These are phyloP conservation scores for Neonectria faginata DNA, from an alignment of 2,329 filamentous ascomycete species.

Conservation along the genomic window DNA sequence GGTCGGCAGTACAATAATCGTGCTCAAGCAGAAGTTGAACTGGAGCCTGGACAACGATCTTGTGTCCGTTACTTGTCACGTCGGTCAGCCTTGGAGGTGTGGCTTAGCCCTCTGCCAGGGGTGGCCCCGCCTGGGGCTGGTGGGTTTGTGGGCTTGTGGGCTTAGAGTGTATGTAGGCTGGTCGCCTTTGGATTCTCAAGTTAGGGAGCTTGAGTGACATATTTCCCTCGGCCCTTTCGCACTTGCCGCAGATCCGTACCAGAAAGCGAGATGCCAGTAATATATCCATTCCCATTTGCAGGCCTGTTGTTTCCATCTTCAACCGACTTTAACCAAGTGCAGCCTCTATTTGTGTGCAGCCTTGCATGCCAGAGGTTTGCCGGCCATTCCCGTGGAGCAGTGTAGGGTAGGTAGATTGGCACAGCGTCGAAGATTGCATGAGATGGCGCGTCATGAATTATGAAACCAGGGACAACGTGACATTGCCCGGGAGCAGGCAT, in stretches of 20 bases:
- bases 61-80: slow-evolving; percentile 42
- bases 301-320: not conserved
- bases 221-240: not conserved
- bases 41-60: slow-evolving; percentile 45
- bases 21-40: slow-evolving; percentile 40
- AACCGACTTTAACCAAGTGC: not conserved
- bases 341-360: not conserved
- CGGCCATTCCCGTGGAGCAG: not conserved
- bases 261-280: not conserved
- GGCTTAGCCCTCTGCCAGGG: slow-evolving; percentile 42
- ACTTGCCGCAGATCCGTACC: not conserved
- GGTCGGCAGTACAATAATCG: slow-evolving; percentile 31
- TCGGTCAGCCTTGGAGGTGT: slow-evolving; percentile 49
- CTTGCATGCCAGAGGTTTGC: slow-evolving; percentile 9
- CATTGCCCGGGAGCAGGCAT: not conserved
- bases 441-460: slow-evolving; percentile 3
- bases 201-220: slow-evolving; percentile 38
- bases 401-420: slow-evolving; percentile 10
- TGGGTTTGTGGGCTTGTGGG: slow-evolving; percentile 15
- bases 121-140: slow-evolving; percentile 38
- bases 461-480: slow-evolving; percentile 3
- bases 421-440: not conserved
- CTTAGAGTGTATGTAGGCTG: slow-evolving; percentile 30
- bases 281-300: not conserved
- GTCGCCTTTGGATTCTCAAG: slow-evolving; percentile 38